Conservation (phyloP, 2,329 filamentous ascomycete genomes). For the Cryphonectria parasitica region DNA sequence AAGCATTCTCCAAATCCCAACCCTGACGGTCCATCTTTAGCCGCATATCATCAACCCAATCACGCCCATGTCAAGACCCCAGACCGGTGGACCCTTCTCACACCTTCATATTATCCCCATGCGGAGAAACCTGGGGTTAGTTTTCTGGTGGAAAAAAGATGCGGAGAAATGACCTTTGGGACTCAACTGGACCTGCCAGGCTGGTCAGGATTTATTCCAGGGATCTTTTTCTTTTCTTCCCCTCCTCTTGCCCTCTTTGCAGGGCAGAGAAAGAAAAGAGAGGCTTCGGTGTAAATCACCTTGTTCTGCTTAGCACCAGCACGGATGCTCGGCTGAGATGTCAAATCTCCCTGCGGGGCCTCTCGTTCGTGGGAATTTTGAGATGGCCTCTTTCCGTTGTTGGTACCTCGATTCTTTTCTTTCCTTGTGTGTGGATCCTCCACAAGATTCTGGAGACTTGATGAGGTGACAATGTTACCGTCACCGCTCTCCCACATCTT, state of each 20-base stretch:
- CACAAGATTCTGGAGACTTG: background rate
- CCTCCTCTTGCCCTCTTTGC: background rate
- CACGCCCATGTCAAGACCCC: background rate
- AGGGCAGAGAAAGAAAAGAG: background rate
- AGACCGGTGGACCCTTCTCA: background rate
- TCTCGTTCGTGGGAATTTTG: slow-evolving; percentile 24
- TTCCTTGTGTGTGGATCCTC: background rate
- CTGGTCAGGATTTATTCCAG: background rate
- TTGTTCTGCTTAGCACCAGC: background rate
- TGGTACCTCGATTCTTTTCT: no score
- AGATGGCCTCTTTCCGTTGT: slow-evolving; percentile 3
- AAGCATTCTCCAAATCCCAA: background rate
- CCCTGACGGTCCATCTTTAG: background rate
- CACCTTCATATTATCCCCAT: background rate
- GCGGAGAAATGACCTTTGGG: background rate
- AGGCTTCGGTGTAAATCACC: background rate
- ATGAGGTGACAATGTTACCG: slow-evolving; percentile 16
- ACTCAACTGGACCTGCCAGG: background rate
- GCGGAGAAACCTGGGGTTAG: slow-evolving; percentile 18
- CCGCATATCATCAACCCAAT: slow-evolving; percentile 12
- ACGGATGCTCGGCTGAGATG: background rate
- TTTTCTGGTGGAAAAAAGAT: background rate
- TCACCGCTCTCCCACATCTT: background rate
- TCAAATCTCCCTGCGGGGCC: background rate
- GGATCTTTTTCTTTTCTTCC: background rate